A percentile compares a stretch with the other conserved stretches of the same genome.
phyloP scores from a whole-genome alignment of 169 alveolate genomes.

The Eimeria necatrix region DNA sequence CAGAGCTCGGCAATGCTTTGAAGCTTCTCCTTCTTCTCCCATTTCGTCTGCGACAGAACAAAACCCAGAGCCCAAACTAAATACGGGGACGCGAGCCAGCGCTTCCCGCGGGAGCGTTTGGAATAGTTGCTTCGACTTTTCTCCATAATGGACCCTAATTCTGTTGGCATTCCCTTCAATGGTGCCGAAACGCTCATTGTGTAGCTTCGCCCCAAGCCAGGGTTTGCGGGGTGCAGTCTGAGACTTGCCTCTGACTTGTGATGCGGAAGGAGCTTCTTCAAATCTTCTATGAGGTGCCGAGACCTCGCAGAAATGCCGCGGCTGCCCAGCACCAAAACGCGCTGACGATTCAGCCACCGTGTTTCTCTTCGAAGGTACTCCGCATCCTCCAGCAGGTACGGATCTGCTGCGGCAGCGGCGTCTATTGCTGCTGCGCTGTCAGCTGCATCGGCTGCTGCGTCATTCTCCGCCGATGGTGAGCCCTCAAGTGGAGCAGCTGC shows the following conservation, averaged over 20 bases:
- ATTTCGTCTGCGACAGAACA: conserved; percentile 86
- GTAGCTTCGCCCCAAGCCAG: no score
- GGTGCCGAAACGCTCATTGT: neutral
- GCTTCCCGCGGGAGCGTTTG: no score
- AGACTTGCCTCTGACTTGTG: conserved; percentile 95
- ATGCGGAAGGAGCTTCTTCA: conserved; percentile 98
- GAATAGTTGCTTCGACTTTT: neutral
- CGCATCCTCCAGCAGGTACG: conserved; percentile 91
- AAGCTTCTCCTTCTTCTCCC: conserved; percentile 93
- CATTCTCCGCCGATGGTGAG: neutral
- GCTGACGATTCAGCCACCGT: conserved; percentile 96
- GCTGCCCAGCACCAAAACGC: conserved; percentile 96
- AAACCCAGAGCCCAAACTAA: neutral
- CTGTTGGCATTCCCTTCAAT: neutral
- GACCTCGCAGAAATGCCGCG: conserved; percentile 96
- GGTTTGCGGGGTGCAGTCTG: no score
- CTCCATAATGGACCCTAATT: neutral
- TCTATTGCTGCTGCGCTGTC: conserved; percentile 45
- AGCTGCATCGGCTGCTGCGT: neutral
- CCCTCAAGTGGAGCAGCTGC: neutral
- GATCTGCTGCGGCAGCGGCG: conserved; percentile 87
- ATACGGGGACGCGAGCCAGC: no score
- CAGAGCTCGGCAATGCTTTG: conserved; percentile 90
- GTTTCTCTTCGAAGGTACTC: conserved; percentile 90
- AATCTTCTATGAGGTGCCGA: conserved; percentile 96